These are phyloP conservation scores for Xylaria cubensis DNA, from an alignment of 495 filamentous ascomycete species.

Conservation along the genomic window DNA sequence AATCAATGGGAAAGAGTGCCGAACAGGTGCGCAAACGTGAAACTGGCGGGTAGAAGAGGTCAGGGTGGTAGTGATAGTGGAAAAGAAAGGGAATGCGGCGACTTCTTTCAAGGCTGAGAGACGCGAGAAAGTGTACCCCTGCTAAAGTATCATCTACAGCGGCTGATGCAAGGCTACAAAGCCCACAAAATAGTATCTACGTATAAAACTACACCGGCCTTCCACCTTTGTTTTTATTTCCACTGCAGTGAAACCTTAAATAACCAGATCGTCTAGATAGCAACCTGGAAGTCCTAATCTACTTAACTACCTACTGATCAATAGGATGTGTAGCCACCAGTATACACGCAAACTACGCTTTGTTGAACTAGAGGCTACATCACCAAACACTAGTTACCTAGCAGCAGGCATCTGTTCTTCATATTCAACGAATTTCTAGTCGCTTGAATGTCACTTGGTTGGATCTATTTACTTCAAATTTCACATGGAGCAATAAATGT, in stretches of 20 bases:
- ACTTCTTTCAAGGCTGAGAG: constrained; percentile 45
- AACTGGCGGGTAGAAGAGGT: constrained; percentile 29
- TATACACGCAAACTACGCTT: neutral
- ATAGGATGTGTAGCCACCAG: neutral
- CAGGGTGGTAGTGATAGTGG: constrained; percentile 26
- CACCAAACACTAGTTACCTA: neutral
- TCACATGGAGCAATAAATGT: neutral
- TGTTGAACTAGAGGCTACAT: neutral
- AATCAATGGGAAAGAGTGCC: neutral
- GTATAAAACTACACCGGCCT: too few species aligned
- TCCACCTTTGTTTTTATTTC: neutral
- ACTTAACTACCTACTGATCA: neutral
- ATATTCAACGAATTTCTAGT: too few species aligned
- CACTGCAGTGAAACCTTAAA: neutral
- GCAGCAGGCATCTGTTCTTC: neutral
- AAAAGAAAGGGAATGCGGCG: constrained; percentile 41
- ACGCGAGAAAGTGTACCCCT: constrained; percentile 4
- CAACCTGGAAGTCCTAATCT: neutral
- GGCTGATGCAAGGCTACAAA: constrained; percentile 24
- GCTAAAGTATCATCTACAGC: neutral
- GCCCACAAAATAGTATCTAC: neutral
- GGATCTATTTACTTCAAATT: too few species aligned
- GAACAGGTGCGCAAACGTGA: neutral
- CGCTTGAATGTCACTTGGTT: too few species aligned
- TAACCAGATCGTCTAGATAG: neutral